Evolutionary conservation across 805 yeast species (phyloP).

Genomic region (Monosporozyma aquatica): DNA sequence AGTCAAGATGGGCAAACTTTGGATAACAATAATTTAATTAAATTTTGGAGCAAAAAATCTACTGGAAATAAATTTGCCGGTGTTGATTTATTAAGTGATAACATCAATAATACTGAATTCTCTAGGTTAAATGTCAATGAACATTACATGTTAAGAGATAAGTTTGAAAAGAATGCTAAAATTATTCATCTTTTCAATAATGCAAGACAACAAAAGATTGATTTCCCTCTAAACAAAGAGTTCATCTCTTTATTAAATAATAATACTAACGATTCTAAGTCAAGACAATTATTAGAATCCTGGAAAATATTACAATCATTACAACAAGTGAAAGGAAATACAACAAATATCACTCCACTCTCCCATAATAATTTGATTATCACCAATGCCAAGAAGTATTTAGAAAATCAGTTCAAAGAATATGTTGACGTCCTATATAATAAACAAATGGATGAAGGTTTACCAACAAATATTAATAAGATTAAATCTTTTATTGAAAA

Average conservation of each 20-base stretch:
- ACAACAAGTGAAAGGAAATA: slow-evolving; percentile 8
- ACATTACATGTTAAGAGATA: slow-evolving; percentile 36
- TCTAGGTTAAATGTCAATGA: slow-evolving; percentile 37
- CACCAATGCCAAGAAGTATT: slow-evolving; percentile 44
- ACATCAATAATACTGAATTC: slow-evolving; percentile 21
- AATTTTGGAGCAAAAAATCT: slow-evolving; percentile 2
- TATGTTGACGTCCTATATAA: slow-evolving; percentile 59
- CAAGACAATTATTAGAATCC: slow-evolving; percentile 63
- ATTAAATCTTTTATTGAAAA: slow-evolving; percentile 51
- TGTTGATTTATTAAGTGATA: slow-evolving; percentile 9
- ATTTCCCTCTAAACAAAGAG: slow-evolving; percentile 50
- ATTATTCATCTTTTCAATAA: slow-evolving; percentile 65
- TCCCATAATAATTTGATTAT: slow-evolving; percentile 33
- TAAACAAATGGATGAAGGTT: slow-evolving; percentile 48
- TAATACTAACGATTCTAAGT: slow-evolving; percentile 48
- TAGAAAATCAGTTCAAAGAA: slow-evolving; percentile 71
- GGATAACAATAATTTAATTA: neutral
- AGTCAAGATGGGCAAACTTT: neutral
- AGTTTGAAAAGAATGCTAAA: slow-evolving; percentile 67
- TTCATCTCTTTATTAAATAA: slow-evolving; percentile 47
- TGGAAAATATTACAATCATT: slow-evolving; percentile 55
- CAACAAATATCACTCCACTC: neutral
- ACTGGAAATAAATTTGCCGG: neutral
- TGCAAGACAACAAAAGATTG: slow-evolving; percentile 41
- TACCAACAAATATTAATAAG: slow-evolving; percentile 64